Base-by-base conservation (phyloP, 441 rosid genomes). In the Populus hybrid region DNA sequence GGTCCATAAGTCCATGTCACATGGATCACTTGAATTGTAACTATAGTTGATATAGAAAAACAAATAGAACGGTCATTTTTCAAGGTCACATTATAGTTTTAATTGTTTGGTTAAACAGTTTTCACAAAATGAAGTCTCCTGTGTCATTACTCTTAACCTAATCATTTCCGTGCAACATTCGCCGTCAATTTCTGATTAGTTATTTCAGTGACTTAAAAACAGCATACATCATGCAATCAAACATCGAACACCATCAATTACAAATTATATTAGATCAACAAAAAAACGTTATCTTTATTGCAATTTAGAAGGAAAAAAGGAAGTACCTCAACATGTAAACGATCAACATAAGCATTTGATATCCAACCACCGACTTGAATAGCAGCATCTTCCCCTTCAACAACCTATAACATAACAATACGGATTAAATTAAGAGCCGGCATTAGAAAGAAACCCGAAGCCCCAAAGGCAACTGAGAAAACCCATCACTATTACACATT, bases 311-410 rank as follows among this genome's bases (percentile, higher is more conserved):
- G 32, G 32, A 30, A 30, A 30, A 30, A 67, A 12, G 6, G 6
- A 36, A 72, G 70, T 75, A 93, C 98, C 94, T 95, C 97, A 74
- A 95, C 96, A 82, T 92, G 91, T 69, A 93, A 84, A 72, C 96
- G 95, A 85, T 93, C 98, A 80, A 85, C 90, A 86, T 87, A 95
- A 67, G 98, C 91, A 57, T 87, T 86, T 1, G 98, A 93, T 72
- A 93, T 93, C 98, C 98, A 95, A 75, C 85, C 87, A 78, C 97
- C 94, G 80, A 95, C 95, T n/a, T 82, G 88, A 77, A 88, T 82
- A 73, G 98, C 99, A 4, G 99, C 90, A 40, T 90, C 93, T 79
- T 87, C 81, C 59, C 98, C 99, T 88, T 95, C 99, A 79, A 93
- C 99, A 72, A 95, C 99, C 99, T 95, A 70, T 40, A 50, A 30